Conservation (phyloP, 1,139 yeast genomes). For the Scheffersomyces titani region DNA sequence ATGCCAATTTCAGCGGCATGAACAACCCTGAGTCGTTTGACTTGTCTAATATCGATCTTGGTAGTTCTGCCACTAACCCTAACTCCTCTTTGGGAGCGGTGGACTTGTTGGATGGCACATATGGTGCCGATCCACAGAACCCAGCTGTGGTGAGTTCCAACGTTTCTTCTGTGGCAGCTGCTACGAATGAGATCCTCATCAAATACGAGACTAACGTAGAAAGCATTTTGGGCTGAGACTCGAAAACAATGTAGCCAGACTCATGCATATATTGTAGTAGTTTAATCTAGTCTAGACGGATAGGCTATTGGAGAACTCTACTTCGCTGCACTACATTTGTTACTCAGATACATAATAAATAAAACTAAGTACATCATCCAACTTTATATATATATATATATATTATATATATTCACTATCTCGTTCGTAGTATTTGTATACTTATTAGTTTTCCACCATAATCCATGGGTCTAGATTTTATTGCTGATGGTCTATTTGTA, state of each 20-base stretch:
- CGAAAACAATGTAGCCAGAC: neutral
- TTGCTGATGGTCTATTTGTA: too few species aligned
- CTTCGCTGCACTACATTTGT: neutral
- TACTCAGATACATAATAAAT: neutral
- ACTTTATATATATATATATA: too few species aligned
- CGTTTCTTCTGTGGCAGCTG: neutral
- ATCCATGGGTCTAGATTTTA: too few species aligned
- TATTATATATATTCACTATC: neutral
- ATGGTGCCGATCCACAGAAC: constrained; percentile 13
- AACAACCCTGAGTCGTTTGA: neutral
- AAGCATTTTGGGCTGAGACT: neutral
- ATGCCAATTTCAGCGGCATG: neutral
- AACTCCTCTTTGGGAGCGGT: constrained; percentile 15
- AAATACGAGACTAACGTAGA: neutral
- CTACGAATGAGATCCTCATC: neutral
- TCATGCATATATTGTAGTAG: neutral
- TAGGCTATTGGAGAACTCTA: neutral
- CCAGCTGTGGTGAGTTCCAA: neutral
- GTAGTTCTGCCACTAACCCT: neutral
- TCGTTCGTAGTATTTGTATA: neutral
- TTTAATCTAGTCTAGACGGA: neutral
- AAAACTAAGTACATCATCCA: neutral
- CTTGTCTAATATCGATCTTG: neutral
- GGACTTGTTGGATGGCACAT: constrained; percentile 30
- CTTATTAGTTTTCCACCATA: too few species aligned